Evolutionary conservation across 1,284 basidiomycete species (phyloP).

Genomic region (Cerrena zonata): DNA sequence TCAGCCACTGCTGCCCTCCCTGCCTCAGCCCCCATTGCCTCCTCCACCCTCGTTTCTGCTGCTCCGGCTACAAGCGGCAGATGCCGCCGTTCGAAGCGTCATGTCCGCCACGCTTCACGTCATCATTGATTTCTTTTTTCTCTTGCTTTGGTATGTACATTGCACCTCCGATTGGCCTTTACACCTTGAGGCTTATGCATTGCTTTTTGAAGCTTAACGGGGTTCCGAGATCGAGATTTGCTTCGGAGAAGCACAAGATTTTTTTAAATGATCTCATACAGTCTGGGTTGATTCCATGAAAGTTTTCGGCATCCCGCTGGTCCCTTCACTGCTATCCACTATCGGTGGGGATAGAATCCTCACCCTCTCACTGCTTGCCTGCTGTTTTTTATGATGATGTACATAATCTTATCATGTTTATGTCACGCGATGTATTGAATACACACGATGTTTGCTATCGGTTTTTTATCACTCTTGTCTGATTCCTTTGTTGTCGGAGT

Average conservation of each 20-base stretch:
- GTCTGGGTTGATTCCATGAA: conserved; percentile 18
- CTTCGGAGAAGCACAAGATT: conserved; percentile 24
- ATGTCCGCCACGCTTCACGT: conserved; percentile 21
- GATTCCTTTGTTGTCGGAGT: no score
- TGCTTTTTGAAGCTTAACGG: conserved; percentile 3
- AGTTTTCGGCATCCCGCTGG: conserved; percentile 9
- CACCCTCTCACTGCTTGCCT: not conserved
- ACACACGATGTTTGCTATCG: not conserved
- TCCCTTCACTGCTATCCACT: conserved; percentile 1
- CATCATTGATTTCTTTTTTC: conserved; percentile 17
- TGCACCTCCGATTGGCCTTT: not conserved
- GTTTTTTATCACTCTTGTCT: not conserved
- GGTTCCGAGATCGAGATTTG: conserved; percentile 21
- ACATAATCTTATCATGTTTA: no score
- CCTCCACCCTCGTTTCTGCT: conserved; percentile 11
- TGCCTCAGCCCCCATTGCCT: conserved; percentile 4
- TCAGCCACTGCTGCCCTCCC: conserved; percentile 3
- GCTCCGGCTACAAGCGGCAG: conserved; percentile 17
- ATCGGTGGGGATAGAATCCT: conserved; percentile 15
- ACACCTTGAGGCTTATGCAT: conserved; percentile 2
- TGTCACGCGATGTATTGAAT: not conserved
- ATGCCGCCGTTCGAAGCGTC: conserved; percentile 19
- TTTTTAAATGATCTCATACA: conserved; percentile 20
- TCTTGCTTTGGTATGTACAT: not conserved
- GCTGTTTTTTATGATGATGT: not conserved